These are phyloP conservation scores for Monosporascus sp. DNA, from an alignment of 2,329 filamentous ascomycete species.

Conservation along the genomic window DNA sequence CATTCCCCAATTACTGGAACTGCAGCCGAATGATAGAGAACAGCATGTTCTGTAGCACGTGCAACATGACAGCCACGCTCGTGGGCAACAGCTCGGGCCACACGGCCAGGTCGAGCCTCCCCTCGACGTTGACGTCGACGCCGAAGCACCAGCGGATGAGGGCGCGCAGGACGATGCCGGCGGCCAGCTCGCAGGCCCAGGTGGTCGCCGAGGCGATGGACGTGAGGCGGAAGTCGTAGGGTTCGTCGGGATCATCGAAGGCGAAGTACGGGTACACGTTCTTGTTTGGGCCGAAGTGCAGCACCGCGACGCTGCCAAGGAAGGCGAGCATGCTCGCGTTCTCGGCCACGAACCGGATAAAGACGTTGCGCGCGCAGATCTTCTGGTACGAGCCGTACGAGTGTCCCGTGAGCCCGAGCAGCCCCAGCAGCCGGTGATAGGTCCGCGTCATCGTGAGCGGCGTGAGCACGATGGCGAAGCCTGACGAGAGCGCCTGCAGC, in stretches of 20 bases:
- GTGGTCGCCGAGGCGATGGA: constrained; percentile 60
- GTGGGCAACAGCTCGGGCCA: constrained; percentile 66
- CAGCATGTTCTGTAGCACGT: constrained; percentile 67
- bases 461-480: constrained; percentile 56
- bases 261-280: constrained; percentile 66
- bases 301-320: constrained; percentile 57
- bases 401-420: constrained; percentile 52
- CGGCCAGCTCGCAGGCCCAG: constrained; percentile 61
- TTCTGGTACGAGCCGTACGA: constrained; percentile 61
- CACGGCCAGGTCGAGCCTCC: constrained; percentile 57
- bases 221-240: constrained; percentile 59
- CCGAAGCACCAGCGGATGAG: constrained; percentile 55
- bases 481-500: constrained; percentile 60
- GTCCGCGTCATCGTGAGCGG: constrained; percentile 58
- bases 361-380: constrained; percentile 60
- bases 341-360: constrained; percentile 62
- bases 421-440: constrained; percentile 50
- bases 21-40: constrained; percentile 63
- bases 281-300: constrained; percentile 63
- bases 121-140: constrained; percentile 59
- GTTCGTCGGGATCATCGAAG: constrained; percentile 47
- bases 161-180: constrained; percentile 53
- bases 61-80: constrained; percentile 59
- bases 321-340: constrained; percentile 66
- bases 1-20: constrained; percentile 35